Base-by-base conservation (phyloP, 2,329 filamentous ascomycete genomes). In the Talaromyces sp. region DNA sequence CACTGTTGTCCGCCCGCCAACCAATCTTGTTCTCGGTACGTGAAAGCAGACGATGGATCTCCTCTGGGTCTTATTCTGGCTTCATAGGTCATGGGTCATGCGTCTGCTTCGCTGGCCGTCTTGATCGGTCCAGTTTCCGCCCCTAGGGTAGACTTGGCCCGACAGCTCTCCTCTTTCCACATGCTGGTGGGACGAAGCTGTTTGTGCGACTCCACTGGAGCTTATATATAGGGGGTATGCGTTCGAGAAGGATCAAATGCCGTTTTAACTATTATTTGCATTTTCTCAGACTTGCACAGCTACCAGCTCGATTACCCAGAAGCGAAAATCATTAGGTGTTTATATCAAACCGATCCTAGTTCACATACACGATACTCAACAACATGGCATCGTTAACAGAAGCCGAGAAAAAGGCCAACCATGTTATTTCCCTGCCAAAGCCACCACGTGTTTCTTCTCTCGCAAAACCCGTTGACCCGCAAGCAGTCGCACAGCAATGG, bases 401-500 rank as follows among this genome's bases (percentile, higher is more conserved):
- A 50, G 50, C 54, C 31, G 59, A 60, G 46, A 43, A 41, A 46
- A 57, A 46, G 57, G 56, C 52, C 35, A 61, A 54, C 54, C 70
- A 73, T 56, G 62, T 74, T 17, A 67, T 74, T 43, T 65, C 69
- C 48, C 70, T 74, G 7, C 71, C 71, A 9, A 60, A 60, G 17
- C 70, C 69, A 10, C 63, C 72, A 14, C 51, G 57, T 14, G 58
- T 57, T 8, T 43, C 65, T 31, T 61, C 59, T n/a, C 35, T 41
- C 6, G 27, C 26, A 2, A 14, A 56, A 17, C 54, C 54, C 6
- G 4, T 68, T 11, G 65, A 71, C 4, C 64, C 70, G 0, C 61
- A 65, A 24, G 63, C 58, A 11, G 68, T 74, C 29, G 66, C 70
- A 11, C 70, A 74, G 56, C 64, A 68, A 70, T 75, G 73, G 72